Evolutionary conservation across 352 stramenopile species (phyloP), one percentile per base, ranked within the genome.

Genomic region (Thalassiosira mediterranea): DNA sequence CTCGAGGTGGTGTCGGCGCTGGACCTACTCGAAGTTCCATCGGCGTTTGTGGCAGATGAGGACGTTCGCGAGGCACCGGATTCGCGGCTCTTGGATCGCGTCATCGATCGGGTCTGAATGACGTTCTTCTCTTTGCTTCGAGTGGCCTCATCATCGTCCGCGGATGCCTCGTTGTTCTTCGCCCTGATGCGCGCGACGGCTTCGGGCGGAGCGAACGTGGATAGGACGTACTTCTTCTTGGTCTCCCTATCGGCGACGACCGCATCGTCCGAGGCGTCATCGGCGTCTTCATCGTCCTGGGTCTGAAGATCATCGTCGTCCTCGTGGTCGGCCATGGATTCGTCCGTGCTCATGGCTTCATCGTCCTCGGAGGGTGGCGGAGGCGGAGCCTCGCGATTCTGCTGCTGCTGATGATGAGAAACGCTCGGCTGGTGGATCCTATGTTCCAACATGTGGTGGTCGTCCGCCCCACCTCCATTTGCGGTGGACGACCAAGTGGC

Each of bases 141-240:
- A n/a, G n/a, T n/a, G n/a, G n/a, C n/a, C n/a, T n/a, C n/a, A n/a
- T n/a, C n/a, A n/a, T n/a, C n/a, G n/a, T n/a, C n/a, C n/a, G n/a
- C n/a, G n/a, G n/a, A n/a, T n/a, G n/a, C n/a, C n/a, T n/a, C n/a
- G n/a, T n/a, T n/a, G 11, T 76, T 25, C n/a, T 63, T 52, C 17
- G 38, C 59, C 29, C 28, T 56, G 26, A 81, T 76, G 40, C 58
- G 60, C 25, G 62, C 40, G 25, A 81, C 34, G 23, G 19, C 61
- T 25, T 76, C 56, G 1, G 17, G 49, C 5, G 64, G 64, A 23
- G 72, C 72, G 52, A 81, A 81, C 4, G 64, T 81, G 5, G 72
- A 72, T 19, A 59, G 72, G 29, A 81, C 51, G 25, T 57, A 63
- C 31, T 49, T 37, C 4, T 21, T 37, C 21, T 66, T 17, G 5